A percentile compares a stretch with the other conserved stretches of the same genome.
Evolutionary conservation across 805 yeast genomes (phyloP).

Genomic region (Scheffersomyces stipitis): DNA sequence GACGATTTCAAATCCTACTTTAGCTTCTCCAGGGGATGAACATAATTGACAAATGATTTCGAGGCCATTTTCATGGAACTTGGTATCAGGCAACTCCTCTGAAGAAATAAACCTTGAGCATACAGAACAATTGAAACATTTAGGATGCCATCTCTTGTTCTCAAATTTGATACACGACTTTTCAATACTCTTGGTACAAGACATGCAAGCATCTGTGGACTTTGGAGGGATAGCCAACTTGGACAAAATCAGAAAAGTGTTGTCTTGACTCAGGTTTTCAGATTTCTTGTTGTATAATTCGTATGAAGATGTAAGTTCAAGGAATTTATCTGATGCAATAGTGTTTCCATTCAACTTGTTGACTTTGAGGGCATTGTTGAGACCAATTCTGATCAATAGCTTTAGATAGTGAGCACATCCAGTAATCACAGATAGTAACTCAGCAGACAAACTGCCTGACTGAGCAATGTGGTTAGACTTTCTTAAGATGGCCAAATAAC

Average conservation of each 20-base stretch:
- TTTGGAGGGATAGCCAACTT: slow-evolving; percentile 50
- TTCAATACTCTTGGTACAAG: slow-evolving; percentile 77
- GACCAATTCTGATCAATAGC: slow-evolving; percentile 75
- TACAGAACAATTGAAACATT: slow-evolving; percentile 65
- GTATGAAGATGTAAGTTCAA: slow-evolving; percentile 43
- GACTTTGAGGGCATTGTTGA: slow-evolving; percentile 70
- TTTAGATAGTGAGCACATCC: slow-evolving; percentile 92
- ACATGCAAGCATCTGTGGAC: slow-evolving; percentile 74
- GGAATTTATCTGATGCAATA: slow-evolving; percentile 60
- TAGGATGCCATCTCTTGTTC: slow-evolving; percentile 76
- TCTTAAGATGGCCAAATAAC: slow-evolving; percentile 79
- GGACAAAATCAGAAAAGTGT: slow-evolving; percentile 13
- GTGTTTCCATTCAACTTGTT: slow-evolving; percentile 60
- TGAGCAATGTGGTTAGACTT: slow-evolving; percentile 46
- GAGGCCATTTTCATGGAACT: slow-evolving; percentile 37
- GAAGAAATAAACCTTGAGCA: slow-evolving; percentile 44
- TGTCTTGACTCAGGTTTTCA: slow-evolving; percentile 4
- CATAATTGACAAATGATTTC: slow-evolving; percentile 63
- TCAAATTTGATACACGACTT: slow-evolving; percentile 68
- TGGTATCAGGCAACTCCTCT: slow-evolving; percentile 44
- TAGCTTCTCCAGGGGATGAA: slow-evolving; percentile 42
- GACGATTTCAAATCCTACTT: slow-evolving; percentile 59
- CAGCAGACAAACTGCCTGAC: slow-evolving; percentile 55
- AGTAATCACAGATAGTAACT: slow-evolving; percentile 76
- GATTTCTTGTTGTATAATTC: slow-evolving; percentile 15